These are phyloP conservation scores for Chaetomium sp. DNA, from an alignment of 2,329 filamentous ascomycete genomes.

Conservation along the genomic window DNA sequence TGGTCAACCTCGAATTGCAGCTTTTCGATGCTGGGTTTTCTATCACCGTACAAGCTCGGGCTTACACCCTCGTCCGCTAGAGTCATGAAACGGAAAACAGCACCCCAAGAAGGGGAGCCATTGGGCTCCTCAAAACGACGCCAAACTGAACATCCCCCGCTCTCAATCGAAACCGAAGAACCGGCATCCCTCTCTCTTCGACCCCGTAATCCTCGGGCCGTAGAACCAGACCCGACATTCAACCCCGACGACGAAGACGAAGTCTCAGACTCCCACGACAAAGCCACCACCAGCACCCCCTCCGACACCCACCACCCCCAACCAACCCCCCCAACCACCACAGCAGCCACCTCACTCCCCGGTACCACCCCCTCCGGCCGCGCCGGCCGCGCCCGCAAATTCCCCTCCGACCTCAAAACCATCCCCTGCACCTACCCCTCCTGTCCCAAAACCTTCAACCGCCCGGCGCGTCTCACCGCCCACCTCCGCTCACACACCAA, in stretches of 20 bases:
- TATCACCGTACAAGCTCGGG: neutral
- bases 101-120: neutral
- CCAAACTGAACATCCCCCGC: neutral
- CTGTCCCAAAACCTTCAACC: constrained; percentile 81
- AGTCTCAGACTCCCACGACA: neutral
- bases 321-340: constrained; percentile 10
- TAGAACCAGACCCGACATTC: neutral
- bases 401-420: constrained; percentile 68
- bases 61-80: neutral
- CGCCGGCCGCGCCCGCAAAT: constrained; percentile 36
- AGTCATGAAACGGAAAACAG: constrained; percentile 19
- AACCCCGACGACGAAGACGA: neutral
- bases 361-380: constrained; percentile 27
- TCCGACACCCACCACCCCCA: neutral
- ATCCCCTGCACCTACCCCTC: constrained; percentile 66
- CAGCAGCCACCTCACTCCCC: constrained; percentile 16
- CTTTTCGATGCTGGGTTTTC: neutral
- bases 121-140: constrained; percentile 8
- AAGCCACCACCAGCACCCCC: neutral
- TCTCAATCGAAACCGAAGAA: neutral
- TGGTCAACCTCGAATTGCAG: neutral
- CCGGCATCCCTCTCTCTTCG: neutral
- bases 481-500: constrained; percentile 83
- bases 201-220: neutral
- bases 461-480: constrained; percentile 70